Percentiles rank a stretch among this genome's conserved stretches.
These are phyloP conservation scores for Fagopyrum homotropicum DNA, from an alignment of 148 eudicot genomes.

Conservation along the genomic window DNA sequence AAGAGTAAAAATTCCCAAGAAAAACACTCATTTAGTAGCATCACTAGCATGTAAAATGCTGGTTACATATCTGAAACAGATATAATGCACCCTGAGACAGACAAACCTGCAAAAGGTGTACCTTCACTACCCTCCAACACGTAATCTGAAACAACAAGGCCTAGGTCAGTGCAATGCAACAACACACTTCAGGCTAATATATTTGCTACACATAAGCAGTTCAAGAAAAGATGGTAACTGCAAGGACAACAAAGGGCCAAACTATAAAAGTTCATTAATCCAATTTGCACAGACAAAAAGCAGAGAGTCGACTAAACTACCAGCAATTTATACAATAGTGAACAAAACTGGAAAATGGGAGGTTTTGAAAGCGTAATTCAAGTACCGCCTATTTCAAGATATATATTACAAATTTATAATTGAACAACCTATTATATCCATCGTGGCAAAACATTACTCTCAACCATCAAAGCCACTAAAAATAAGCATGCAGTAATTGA, in stretches of 20 bases:
- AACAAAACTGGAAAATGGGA: neutral
- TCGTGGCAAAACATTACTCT: neutral
- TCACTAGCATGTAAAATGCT: neutral
- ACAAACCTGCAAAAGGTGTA: constrained; percentile 96
- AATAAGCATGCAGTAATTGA: neutral
- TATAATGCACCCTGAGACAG: neutral
- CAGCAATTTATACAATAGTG: neutral
- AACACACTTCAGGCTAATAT: neutral
- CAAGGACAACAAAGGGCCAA: neutral
- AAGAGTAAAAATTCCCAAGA: constrained; percentile 9
- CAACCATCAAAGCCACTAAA: neutral
- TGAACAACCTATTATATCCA: neutral
- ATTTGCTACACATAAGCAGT: neutral
- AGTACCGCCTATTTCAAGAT: neutral
- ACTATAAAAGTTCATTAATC: neutral
- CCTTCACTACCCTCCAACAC: constrained; percentile 95
- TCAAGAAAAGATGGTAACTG: neutral
- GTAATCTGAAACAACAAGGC: constrained; percentile 43
- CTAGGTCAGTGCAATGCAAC: neutral
- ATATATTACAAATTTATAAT: neutral
- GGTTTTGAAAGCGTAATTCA: neutral
- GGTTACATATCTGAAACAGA: neutral
- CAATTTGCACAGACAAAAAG: neutral
- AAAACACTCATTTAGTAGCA: neutral
- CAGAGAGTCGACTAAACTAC: neutral